Conservation (phyloP, 208 protist species). For the Herpetomonas tarakana region DNA sequence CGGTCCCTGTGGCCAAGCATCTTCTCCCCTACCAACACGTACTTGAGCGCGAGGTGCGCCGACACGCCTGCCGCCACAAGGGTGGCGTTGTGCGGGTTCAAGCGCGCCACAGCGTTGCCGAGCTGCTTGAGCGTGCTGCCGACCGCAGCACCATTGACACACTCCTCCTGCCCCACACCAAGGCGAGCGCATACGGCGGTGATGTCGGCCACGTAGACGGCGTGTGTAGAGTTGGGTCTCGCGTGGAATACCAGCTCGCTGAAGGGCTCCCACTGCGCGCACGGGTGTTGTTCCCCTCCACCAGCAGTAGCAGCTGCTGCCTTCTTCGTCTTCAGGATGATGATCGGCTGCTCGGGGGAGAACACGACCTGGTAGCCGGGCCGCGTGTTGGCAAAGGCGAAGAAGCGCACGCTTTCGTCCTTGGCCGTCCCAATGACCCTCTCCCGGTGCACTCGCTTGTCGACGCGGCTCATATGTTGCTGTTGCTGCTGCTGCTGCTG, state of each 20-base stretch:
- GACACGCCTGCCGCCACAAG: conserved; percentile 74
- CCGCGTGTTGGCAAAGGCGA: conserved; percentile 73
- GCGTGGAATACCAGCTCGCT: conserved; percentile 48
- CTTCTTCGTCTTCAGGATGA: conserved; percentile 68
- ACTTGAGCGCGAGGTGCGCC: conserved; percentile 57
- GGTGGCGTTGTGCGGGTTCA: conserved; percentile 74
- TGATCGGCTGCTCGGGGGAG: conserved; percentile 62
- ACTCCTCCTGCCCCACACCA: conserved; percentile 48
- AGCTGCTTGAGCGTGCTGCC: conserved; percentile 60
- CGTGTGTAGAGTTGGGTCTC: conserved; percentile 69
- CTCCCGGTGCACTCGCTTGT: conserved; percentile 67
- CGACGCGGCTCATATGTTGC: conserved; percentile 53
- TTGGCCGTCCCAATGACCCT: conserved; percentile 51
- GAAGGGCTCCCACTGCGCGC: conserved; percentile 64
- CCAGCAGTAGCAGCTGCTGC: conserved; percentile 1
- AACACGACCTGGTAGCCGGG: conserved; percentile 65
- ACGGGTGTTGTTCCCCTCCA: conserved; percentile 50
- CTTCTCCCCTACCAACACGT: conserved; percentile 69
- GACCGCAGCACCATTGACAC: conserved; percentile 30
- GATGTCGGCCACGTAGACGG: conserved; percentile 70
- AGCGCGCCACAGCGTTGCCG: conserved; percentile 48
- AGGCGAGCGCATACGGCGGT: conserved; percentile 26
- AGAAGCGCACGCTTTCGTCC: conserved; percentile 61
- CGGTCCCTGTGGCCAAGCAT: conserved; percentile 65
- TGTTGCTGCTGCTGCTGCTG: neutral